phyloP scores from a whole-genome alignment of 2,329 filamentous ascomycete species.

The Xylaria digitata region DNA sequence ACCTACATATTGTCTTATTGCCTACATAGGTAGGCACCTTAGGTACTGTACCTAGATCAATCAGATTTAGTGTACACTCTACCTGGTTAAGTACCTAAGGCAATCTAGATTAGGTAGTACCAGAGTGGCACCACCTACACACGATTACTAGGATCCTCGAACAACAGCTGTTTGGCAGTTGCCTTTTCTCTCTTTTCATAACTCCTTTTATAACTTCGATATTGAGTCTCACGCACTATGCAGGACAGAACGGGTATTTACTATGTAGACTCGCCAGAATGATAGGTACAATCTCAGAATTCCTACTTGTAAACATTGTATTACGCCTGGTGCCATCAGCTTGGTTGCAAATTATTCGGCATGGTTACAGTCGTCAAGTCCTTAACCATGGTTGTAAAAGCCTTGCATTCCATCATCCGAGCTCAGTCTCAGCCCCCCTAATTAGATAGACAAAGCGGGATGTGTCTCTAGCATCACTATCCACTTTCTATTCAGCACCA shows the following conservation, averaged over 20 bases:
- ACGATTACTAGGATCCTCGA: background rate
- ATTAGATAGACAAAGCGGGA: slow-evolving; percentile 5
- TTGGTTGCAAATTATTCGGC: slow-evolving; percentile 2
- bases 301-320: background rate
- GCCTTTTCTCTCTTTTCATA: background rate
- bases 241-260: background rate
- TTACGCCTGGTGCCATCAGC: slow-evolving; percentile 8
- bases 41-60: too few species aligned
- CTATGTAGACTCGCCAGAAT: background rate
- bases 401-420: background rate
- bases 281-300: background rate
- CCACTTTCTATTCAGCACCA: background rate
- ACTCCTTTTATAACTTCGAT: too few species aligned
- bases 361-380: slow-evolving; percentile 7
- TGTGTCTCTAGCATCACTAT: slow-evolving; percentile 24
- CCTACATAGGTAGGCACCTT: too few species aligned
- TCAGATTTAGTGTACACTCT: too few species aligned
- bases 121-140: slow-evolving; percentile 8
- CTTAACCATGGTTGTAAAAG: slow-evolving; percentile 6
- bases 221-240: background rate
- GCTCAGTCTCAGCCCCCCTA: background rate
- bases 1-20: too few species aligned
- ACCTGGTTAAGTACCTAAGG: too few species aligned
- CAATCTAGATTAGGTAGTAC: slow-evolving; percentile 1
- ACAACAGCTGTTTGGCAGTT: background rate